phyloP scores from a whole-genome alignment of 306 rosid species.

The Ammopiptanthus mongolicus region DNA sequence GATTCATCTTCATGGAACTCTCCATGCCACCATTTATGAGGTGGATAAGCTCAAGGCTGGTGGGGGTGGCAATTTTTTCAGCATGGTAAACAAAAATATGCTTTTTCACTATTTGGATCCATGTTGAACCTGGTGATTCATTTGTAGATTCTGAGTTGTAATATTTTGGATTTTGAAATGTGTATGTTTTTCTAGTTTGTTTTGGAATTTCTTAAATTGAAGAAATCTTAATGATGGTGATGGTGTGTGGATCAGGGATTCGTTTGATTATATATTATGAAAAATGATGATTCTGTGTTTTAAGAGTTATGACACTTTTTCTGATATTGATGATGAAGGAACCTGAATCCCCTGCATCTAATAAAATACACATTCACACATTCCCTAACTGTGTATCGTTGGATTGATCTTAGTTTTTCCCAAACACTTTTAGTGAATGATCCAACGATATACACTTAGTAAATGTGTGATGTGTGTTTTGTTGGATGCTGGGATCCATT shows the following conservation, averaged over 20 bases:
- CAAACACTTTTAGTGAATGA: too few relatives aligned
- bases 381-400: too few relatives aligned
- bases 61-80: conserved; percentile 52
- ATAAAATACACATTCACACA: too few relatives aligned
- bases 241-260: neutral
- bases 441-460: too few relatives aligned
- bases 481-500: too few relatives aligned
- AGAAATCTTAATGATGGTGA: neutral
- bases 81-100: conserved; percentile 39
- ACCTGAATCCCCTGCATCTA: too few relatives aligned
- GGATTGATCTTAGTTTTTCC: too few relatives aligned
- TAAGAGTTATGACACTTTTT: neutral
- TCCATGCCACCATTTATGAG: conserved; percentile 83
- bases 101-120: neutral
- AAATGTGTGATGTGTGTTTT: too few relatives aligned
- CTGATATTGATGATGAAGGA: too few relatives aligned
- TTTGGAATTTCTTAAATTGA: conserved; percentile 5
- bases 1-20: conserved; percentile 78
- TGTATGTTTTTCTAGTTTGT: neutral
- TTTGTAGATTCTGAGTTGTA: neutral
- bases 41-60: conserved; percentile 50
- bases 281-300: neutral
- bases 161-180: neutral
- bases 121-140: neutral
- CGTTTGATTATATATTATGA: neutral